Percentiles rank a stretch among this genome's conserved stretches.
Conservation (phyloP, 1,284 basidiomycete species). For the Leucoagaricus sp. region DNA sequence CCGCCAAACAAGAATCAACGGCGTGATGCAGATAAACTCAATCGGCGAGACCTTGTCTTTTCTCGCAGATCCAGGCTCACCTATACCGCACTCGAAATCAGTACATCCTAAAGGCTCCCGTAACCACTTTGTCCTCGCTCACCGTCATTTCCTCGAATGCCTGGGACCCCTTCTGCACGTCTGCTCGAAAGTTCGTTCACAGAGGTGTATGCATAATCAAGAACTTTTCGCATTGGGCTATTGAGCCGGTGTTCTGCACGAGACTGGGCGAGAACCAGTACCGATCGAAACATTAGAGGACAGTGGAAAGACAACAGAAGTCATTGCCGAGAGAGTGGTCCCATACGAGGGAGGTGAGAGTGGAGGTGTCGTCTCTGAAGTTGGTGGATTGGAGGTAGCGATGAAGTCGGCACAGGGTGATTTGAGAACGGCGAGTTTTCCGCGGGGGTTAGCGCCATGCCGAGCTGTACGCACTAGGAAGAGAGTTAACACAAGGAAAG, state of each 20-base stretch:
- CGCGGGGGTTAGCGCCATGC: slow-evolving; percentile 76
- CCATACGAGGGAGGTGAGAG: slow-evolving; percentile 55
- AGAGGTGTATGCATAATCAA: slow-evolving; percentile 26
- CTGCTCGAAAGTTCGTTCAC: slow-evolving; percentile 30
- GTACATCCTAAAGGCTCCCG: neutral
- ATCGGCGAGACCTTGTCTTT: slow-evolving; percentile 58
- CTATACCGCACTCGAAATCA: slow-evolving; percentile 27
- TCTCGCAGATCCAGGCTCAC: slow-evolving; percentile 16
- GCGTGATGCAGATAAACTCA: slow-evolving; percentile 56
- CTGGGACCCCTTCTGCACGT: slow-evolving; percentile 42
- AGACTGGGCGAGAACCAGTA: neutral
- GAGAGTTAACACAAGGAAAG: neutral
- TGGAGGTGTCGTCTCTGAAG: slow-evolving; percentile 35
- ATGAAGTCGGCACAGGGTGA: slow-evolving; percentile 55
- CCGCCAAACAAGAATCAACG: slow-evolving; percentile 46
- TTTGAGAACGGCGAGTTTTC: slow-evolving; percentile 66
- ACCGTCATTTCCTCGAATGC: slow-evolving; percentile 45
- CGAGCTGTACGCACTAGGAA: slow-evolving; percentile 68
- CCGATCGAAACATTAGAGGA: slow-evolving; percentile 49
- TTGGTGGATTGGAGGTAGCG: slow-evolving; percentile 50
- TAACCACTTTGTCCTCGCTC: slow-evolving; percentile 22
- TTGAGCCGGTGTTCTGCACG: slow-evolving; percentile 32
- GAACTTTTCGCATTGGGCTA: slow-evolving; percentile 56
- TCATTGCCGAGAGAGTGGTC: slow-evolving; percentile 59
- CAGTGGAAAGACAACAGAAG: slow-evolving; percentile 60